Percentiles rank a stretch among this genome's conserved stretches.
phyloP scores from a whole-genome alignment of 2,329 filamentous ascomycete species.

The Cordyceps cateniannulata region DNA sequence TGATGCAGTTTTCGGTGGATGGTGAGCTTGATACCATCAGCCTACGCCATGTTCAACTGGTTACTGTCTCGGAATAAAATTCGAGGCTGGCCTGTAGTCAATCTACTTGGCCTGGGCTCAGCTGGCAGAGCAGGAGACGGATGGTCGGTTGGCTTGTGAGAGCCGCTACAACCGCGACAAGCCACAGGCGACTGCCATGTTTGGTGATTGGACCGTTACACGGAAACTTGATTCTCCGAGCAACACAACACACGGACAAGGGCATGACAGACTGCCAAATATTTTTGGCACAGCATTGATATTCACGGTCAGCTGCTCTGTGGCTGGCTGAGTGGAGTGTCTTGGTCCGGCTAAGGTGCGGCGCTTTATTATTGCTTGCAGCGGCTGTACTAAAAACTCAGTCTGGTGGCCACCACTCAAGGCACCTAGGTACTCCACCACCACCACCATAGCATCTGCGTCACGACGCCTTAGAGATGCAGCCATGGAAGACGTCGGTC shows the following conservation, averaged over 20 bases:
- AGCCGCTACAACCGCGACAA: neutral
- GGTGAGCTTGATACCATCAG: neutral
- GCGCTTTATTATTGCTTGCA: conserved; percentile 28
- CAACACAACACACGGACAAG: neutral
- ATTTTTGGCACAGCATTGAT: neutral
- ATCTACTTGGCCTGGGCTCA: neutral
- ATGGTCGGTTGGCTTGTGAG: neutral
- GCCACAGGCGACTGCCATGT: neutral
- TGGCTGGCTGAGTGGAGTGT: conserved; percentile 7
- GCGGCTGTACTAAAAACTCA: conserved; percentile 32
- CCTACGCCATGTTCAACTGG: neutral
- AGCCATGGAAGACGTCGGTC: conserved; percentile 35
- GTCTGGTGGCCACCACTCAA: conserved; percentile 20
- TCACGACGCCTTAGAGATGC: conserved; percentile 31
- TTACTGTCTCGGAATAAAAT: neutral
- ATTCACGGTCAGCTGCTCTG: neutral
- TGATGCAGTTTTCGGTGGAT: neutral
- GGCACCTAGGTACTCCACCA: conserved; percentile 16
- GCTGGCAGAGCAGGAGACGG: neutral
- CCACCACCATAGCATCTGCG: conserved; percentile 23
- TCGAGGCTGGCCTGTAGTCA: neutral
- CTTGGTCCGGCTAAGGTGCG: conserved; percentile 31
- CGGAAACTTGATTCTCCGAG: neutral
- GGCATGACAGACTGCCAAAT: neutral
- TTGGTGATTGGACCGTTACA: neutral